Evolutionary conservation across 2,329 filamentous ascomycete species (phyloP).

Genomic region (Teratosphaeria gauchensis): DNA sequence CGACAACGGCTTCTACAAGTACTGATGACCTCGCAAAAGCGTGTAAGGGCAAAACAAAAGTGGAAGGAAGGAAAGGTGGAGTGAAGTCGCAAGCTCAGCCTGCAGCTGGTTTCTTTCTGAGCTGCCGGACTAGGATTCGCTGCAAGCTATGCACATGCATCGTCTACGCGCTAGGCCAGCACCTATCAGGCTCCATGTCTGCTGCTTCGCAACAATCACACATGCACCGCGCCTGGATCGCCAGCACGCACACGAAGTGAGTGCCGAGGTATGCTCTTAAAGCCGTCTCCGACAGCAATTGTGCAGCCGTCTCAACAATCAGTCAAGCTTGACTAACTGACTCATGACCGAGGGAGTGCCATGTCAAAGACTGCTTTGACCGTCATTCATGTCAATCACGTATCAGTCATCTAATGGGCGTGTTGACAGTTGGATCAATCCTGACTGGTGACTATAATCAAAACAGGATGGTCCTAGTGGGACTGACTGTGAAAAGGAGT

Average conservation of each 20-base stretch:
- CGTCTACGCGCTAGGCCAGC: neutral
- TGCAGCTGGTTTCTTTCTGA: neutral
- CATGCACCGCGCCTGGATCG: neutral
- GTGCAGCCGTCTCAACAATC: too few relatives aligned
- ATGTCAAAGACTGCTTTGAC: too few relatives aligned
- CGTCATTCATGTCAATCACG: too few relatives aligned
- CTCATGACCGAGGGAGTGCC: too few relatives aligned
- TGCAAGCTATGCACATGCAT: neutral
- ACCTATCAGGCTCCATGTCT: neutral
- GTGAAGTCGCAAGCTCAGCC: neutral
- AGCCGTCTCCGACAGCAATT: neutral
- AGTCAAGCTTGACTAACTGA: too few relatives aligned
- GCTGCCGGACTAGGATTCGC: neutral
- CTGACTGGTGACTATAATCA: too few relatives aligned
- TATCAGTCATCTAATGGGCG: too few relatives aligned
- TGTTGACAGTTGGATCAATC: too few relatives aligned
- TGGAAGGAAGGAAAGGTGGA: neutral
- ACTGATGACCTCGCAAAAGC: neutral
- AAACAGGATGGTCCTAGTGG: too few relatives aligned
- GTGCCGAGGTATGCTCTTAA: neutral
- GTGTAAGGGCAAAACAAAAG: neutral
- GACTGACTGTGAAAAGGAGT: too few relatives aligned
- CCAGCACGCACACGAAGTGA: neutral
- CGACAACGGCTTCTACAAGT: neutral
- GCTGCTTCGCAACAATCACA: neutral